A percentile compares a stretch with the other conserved stretches of the same genome.
These are phyloP conservation scores for Ochetophila trinervis DNA, from an alignment of 306 rosid species.

Conservation along the genomic window DNA sequence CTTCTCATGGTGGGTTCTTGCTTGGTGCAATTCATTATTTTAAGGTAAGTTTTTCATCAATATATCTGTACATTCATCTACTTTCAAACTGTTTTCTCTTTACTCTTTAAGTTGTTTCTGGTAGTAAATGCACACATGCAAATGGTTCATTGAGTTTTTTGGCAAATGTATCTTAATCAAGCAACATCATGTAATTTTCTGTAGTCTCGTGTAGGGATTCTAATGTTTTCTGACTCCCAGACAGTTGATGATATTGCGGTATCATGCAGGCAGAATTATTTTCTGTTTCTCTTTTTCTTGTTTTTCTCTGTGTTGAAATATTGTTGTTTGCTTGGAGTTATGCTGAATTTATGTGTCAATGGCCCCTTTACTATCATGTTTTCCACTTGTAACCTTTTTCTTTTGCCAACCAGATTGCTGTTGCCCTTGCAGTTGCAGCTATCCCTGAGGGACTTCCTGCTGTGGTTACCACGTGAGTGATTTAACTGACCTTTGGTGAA, in stretches of 20 bases:
- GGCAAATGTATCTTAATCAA: neutral
- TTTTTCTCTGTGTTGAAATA: neutral
- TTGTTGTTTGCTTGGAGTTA: neutral
- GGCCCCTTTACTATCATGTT: neutral
- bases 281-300: neutral
- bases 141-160: neutral
- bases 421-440: constrained; percentile 99
- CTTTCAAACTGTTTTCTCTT: constrained; percentile 14
- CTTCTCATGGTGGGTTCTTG: constrained; percentile 95
- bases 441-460: constrained; percentile 99
- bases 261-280: neutral
- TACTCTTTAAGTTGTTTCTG: constrained; percentile 7
- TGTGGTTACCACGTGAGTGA: constrained; percentile 93
- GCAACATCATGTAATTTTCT: constrained; percentile 5
- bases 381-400: constrained; percentile 6
- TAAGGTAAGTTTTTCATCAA: constrained; percentile 56
- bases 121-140: neutral
- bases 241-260: constrained; percentile 4
- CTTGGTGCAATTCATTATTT: constrained; percentile 97
- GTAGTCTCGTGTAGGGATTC: neutral
- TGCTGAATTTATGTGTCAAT: constrained; percentile 6
- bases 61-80: neutral
- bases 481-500: constrained; percentile 22
- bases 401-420: constrained; percentile 73
- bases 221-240: neutral